Base-by-base conservation (phyloP, 495 filamentous ascomycete genomes). In the Clohesyomyces aquaticus region DNA sequence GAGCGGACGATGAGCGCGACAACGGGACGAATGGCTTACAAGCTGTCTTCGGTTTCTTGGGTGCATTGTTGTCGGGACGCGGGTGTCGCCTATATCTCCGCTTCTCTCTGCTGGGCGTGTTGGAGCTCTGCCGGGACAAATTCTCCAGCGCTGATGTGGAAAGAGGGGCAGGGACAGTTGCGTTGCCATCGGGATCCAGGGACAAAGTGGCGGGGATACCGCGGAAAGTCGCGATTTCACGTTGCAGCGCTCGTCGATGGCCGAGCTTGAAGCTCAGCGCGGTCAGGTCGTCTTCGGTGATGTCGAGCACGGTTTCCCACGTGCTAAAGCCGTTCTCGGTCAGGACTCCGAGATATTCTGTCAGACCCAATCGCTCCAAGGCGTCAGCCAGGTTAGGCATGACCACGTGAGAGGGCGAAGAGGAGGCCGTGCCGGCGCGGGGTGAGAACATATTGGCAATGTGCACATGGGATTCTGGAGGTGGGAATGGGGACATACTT, bases 31-130 rank as follows among this genome's bases (percentile, higher is more conserved):
- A n/a, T 23, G 9, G 25, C 53, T 32, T 54, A 70, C 67, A 70
- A 21, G 65, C 71, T 23, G 71, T 74, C 46, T 74, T 74, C 3
- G 71, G 71, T 29, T 68, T 69, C 51, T 68, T 72, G 11, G 71
- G 71, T 3, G 71, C 71, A 52, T 72, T 67, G 21, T n/a, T 46
- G 32, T 74, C 71, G 3, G 69, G 55, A 11, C 50, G 35, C 2
- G 71, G 69, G 45, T 72, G 71, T n/a, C 71, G 47, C 23, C 71
- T 49, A 54, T 74, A 74, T 25, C 70, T 56, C 18, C 71, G 28
- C 52, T 74, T 74, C 35, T 62, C 59, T 53, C 52, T 49, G 9
- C 25, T 2, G 16, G 28, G 47, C 14, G 64, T 18, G 2, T 22
- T 38, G 10, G 48, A n/a, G 4, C 50, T 57, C 58, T 60, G 64